These are phyloP conservation scores for Raphanus raphanistrum DNA, from an alignment of 345 rosid genomes.

Conservation along the genomic window DNA sequence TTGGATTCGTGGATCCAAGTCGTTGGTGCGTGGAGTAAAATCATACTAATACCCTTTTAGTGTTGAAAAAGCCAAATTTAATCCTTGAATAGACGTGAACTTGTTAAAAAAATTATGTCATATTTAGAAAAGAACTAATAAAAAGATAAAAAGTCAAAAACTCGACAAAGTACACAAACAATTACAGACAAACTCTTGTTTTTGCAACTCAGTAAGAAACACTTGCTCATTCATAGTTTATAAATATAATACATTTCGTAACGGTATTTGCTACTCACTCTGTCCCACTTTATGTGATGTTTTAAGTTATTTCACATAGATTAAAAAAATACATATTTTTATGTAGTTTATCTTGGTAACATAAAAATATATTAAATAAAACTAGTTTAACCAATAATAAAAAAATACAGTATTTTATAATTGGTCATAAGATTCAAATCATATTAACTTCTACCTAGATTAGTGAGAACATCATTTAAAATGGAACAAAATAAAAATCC, in stretches of 20 bases:
- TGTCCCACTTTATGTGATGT: too few species aligned
- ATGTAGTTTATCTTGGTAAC: too few species aligned
- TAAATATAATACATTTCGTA: neutral
- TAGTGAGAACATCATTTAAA: too few species aligned
- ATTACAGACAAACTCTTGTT: neutral
- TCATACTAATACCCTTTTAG: conserved; percentile 3
- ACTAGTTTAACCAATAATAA: too few species aligned
- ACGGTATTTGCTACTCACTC: neutral
- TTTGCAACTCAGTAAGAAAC: neutral
- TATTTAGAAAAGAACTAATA: neutral
- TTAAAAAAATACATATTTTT: too few species aligned
- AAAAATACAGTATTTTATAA: too few species aligned
- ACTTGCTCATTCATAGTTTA: neutral
- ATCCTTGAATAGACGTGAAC: conserved; percentile 24
- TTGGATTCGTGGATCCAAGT: conserved; percentile 38
- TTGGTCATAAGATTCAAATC: too few species aligned
- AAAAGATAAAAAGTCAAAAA: neutral
- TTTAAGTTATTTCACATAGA: too few species aligned
- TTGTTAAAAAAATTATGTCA: neutral
- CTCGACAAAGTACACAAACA: neutral
- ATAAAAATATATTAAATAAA: too few species aligned
- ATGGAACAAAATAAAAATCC: too few species aligned
- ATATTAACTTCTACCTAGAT: too few species aligned
- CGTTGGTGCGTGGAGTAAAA: conserved; percentile 28
- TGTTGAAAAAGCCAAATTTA: conserved; percentile 35